Evolutionary conservation across 495 filamentous ascomycete species (phyloP).

Genomic region (Podospora fimiseda): DNA sequence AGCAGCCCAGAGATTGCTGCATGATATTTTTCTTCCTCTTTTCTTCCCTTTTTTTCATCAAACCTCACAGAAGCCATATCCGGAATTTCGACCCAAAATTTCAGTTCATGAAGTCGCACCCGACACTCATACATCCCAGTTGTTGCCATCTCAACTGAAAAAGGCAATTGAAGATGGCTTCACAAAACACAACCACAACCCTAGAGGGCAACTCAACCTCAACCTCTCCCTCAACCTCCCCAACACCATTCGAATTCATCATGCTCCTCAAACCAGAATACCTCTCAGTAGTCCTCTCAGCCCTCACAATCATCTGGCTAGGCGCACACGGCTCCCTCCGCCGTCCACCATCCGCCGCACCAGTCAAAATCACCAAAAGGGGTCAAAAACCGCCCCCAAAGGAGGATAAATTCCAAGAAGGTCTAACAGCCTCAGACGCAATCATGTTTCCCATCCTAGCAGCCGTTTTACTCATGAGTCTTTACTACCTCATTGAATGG

Average conservation of each 20-base stretch:
- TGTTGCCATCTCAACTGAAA: too few relatives aligned
- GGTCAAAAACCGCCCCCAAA: conserved; percentile 45
- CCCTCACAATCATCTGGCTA: conserved; percentile 40
- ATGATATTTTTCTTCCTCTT: too few relatives aligned
- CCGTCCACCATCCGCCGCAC: conserved; percentile 70
- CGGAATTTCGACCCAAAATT: too few relatives aligned
- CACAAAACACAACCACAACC: conserved; percentile 5
- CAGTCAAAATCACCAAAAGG: conserved; percentile 44
- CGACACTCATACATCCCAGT: too few relatives aligned
- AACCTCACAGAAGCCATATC: too few relatives aligned
- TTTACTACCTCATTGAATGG: conserved; percentile 89
- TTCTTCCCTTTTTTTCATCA: too few relatives aligned
- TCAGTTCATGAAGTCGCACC: background rate
- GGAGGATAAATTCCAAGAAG: conserved; percentile 65
- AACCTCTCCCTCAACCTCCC: background rate
- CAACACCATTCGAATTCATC: conserved; percentile 6
- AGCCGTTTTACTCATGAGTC: conserved; percentile 60
- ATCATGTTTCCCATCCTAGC: conserved; percentile 82
- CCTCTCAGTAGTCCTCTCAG: conserved; percentile 36
- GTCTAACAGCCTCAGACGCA: conserved; percentile 72
- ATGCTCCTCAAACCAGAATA: conserved; percentile 47
- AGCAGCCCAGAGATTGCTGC: too few relatives aligned
- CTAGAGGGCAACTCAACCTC: conserved; percentile 2
- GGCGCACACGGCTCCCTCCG: conserved; percentile 49
- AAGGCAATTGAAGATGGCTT: conserved; percentile 11